Base-by-base conservation (phyloP, 2,329 filamentous ascomycete genomes). In the Fusarium sp. region DNA sequence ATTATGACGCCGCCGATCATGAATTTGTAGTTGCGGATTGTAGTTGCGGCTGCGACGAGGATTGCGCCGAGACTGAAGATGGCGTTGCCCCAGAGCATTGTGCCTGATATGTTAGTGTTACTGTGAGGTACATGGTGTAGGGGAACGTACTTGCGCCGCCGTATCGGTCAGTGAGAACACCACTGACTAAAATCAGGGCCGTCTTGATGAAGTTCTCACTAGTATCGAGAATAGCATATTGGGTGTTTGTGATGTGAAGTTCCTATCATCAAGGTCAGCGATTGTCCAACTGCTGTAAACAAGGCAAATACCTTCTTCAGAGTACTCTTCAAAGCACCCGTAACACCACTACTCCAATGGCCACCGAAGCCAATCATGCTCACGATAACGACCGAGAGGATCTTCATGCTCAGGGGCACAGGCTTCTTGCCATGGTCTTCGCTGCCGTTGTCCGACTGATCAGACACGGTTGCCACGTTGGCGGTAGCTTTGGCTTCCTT, bases 181-280 rank as follows among this genome's bases (percentile, higher is more conserved):
- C 87, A 22, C 82, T 87, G 25, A 81, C 59, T 0, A 89, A 75
- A 20, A 89, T 86, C 4, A 89, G 74, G 0, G 82, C 78, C 0
- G 85, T 87, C 15, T 83, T 83, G 84, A 90, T 89, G 58, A 89
- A 90, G 70, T 89, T 83, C 65, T 88, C 84, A 43, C 86, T 89
- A 0, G 87, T 84, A 67, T 88, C 85, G 0, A 90, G 79, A 0
- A 89, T 78, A 0, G 87, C 82, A 68, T 84, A 90, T 68, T 89
- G 82, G 0, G 83, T 83, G 68, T 90, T 90, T 72, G 84, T 84
- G 71, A 90, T 88, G 46, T 84, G 64, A 41, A 89, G 78, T 79
- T 88, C 70, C 78, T 80, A 25, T 13, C n/a, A 15, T 13, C 19
- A 56, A 15, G 9, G 33, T 33, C 50, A 46, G 44, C 23, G n/a